Conservation (phyloP, 441 rosid species). For the Flueggea neowawraea region DNA sequence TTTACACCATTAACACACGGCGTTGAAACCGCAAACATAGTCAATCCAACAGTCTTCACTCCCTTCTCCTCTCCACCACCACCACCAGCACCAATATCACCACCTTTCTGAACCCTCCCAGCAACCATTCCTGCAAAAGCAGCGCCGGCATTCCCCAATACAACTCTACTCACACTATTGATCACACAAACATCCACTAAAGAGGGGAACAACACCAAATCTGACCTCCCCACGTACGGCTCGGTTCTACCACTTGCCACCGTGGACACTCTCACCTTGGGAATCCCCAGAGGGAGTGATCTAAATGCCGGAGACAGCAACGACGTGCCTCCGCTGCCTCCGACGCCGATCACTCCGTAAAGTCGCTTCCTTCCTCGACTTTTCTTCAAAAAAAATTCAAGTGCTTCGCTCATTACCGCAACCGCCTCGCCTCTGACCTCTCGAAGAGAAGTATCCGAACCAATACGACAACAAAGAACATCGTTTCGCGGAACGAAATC, state of each 20-base stretch:
- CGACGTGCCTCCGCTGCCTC: constrained; percentile 94
- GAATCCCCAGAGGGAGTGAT: constrained; percentile 71
- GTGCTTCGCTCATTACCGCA: constrained; percentile 62
- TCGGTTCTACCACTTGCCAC: constrained; percentile 87
- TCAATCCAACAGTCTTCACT: constrained; percentile 63
- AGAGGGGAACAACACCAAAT: constrained; percentile 77
- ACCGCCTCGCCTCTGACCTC: constrained; percentile 79
- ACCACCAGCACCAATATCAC: no score
- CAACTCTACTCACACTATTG: constrained; percentile 78
- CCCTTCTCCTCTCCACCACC: constrained; percentile 4
- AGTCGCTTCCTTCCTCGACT: constrained; percentile 34
- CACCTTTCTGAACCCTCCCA: constrained; percentile 37
- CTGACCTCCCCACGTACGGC: constrained; percentile 76
- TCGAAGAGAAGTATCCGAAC: constrained; percentile 25
- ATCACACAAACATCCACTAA: constrained; percentile 90
- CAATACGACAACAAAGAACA: constrained; percentile 40
- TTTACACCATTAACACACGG: constrained; percentile 70
- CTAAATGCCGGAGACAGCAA: constrained; percentile 64
- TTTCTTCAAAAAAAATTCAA: constrained; percentile 45
- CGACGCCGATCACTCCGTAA: constrained; percentile 75
- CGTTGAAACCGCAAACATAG: constrained; percentile 98
- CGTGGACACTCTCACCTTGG: constrained; percentile 83
- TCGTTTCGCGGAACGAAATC: constrained; percentile 49
- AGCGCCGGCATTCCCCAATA: constrained; percentile 83
- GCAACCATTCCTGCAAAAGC: constrained; percentile 91